Evolutionary conservation across 352 stramenopile genomes (phyloP), one percentile per base, ranked within the genome.

Genomic region (Hyaloperonospora brassicae): DNA sequence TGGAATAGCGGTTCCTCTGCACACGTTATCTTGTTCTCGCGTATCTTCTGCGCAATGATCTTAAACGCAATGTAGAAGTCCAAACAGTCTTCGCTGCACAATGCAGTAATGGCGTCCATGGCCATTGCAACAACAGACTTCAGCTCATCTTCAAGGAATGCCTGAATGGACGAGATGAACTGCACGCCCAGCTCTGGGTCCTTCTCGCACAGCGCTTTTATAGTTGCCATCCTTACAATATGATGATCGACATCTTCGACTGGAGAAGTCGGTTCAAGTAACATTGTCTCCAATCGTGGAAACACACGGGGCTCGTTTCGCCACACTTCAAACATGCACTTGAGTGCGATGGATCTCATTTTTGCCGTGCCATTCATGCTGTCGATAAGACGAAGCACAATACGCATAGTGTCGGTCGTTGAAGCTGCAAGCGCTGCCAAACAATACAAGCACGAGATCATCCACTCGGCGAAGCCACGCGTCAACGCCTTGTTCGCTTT

Each of bases 31-130:
- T 78, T 85, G 25, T 77, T 76, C 55, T 89, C 89, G 27, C 69
- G 70, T 47, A 86, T 61, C 52, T 89, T 92, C 34, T 72, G 58
- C 2, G 72, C 36, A 25, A 92, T 71, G 31, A 85, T 88, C 68
- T 90, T 92, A 58, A 87, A 76, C 7, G 68, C 76, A 0, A 81
- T 75, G 48, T 82, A 84, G 44, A 87, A 87, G 59, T 92, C 82
- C 44, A 92, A 62, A 34, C 76, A 86, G 46, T 89, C 79, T 9
- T 55, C 70, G 14, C 54, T 46, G 55, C 79, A 89, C 27, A 92
- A 57, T 14, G 68, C 50, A 8, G 66, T 61, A 35, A 90, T 78
- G 4, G 77, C 81, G 31, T 80, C 66, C 25, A 92, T 59, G 0
- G 79, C 79, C 76, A 90, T 86, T 6, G 68, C 61, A 22, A 70